Base-by-base conservation (phyloP, 2,329 filamentous ascomycete species). In the Saccharata proteae region DNA sequence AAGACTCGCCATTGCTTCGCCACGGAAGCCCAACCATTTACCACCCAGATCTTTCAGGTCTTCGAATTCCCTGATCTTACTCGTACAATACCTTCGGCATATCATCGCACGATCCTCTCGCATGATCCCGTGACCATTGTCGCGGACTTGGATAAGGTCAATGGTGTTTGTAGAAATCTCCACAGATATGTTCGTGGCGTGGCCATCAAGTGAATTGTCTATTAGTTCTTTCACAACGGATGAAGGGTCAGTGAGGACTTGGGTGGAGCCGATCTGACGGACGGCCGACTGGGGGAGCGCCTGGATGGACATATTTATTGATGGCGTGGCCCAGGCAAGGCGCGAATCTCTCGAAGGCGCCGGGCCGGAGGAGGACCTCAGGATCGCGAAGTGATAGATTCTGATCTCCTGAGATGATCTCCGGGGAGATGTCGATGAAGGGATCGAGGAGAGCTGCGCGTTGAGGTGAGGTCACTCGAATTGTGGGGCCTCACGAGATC, bases 141-240 rank as follows among this genome's bases (percentile, higher is more conserved):
- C 53, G 25, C 51, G 55, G 29, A 85, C 71, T 43, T 80, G 71
- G 21, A 88, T 69, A 32, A 65, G 69, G 50, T 80, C 75, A 31
- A 85, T 50, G 0, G 76, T 77, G 46, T 85, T 76, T 24, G 64
- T 44, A 4, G 77, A 69, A 10, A 84, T 61, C 16, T 71, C 57
- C 15, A 86, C 58, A 31, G 80, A 71, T 35, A 88, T 61, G 2
- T 65, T 67, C 2, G 69, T 77, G 9, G 80, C 78, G 31, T 66
- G 61, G 6, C 80, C 77, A 51, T 88, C 80, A 13, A 86, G 65
- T 25, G 79, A 67, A 51, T 88, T 86, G 43, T 86, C 81, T 18
- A 86, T 53, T 4, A 86, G 70, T 52, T 86, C 81, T 47, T 86
- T 86, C 43, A 84, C 68, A 3, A 82, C 57, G 8, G 69, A 67